Evolutionary conservation across 371 early-diverging fungal genomes (phyloP).

Genomic region (Blastocladiella emersonii): DNA sequence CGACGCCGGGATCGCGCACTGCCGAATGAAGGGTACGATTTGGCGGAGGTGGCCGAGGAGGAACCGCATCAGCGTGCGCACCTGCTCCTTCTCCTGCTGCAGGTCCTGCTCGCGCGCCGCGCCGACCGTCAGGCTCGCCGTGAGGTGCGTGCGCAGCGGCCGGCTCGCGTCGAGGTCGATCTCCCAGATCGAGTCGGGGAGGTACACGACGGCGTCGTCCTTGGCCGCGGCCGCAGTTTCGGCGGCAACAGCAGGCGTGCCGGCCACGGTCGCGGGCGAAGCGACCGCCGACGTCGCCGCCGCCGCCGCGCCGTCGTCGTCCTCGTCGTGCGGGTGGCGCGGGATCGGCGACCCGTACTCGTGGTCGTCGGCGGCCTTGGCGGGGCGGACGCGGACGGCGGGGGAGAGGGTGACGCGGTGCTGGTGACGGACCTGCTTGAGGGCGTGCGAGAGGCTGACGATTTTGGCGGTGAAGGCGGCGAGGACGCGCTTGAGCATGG

Average conservation of each 20-base stretch:
- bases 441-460: background rate
- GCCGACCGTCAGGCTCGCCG: constrained; percentile 7
- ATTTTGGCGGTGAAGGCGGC: background rate
- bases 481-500: background rate
- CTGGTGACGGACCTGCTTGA: background rate
- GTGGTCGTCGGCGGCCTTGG: no score
- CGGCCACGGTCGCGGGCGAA: constrained; percentile 11
- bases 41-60: background rate
- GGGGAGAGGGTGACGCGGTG: background rate
- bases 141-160: background rate
- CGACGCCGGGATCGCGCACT: background rate
- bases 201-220: background rate
- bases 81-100: constrained; percentile 10
- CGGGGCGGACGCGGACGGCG: no score
- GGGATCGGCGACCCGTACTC: background rate
- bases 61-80: constrained; percentile 8
- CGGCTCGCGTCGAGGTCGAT: constrained; percentile 51
- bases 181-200: constrained; percentile 22
- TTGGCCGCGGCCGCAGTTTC: constrained; percentile 11
- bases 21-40: background rate
- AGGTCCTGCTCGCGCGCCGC: constrained; percentile 11
- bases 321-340: constrained; percentile 12
- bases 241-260: background rate
- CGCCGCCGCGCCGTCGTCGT: background rate
- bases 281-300: no score